Conservation (phyloP, 2,329 filamentous ascomycete species). For the Aspergillus viridinutans region DNA sequence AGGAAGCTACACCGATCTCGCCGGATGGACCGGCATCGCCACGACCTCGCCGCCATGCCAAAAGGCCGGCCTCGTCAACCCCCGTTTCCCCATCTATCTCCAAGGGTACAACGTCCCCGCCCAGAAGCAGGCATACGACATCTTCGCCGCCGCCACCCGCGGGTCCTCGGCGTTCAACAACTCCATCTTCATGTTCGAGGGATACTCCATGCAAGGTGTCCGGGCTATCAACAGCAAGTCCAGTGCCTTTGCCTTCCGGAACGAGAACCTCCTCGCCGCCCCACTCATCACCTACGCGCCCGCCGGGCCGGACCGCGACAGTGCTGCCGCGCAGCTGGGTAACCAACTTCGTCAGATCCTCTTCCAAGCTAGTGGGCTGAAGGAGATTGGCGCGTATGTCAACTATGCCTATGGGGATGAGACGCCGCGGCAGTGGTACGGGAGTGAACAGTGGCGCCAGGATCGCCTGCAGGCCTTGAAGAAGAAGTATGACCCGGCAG, state of each 20-base stretch:
- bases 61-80: constrained; percentile 39
- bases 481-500: constrained; percentile 32
- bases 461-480: constrained; percentile 29
- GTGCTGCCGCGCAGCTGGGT: constrained; percentile 24
- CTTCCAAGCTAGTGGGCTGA: constrained; percentile 14
- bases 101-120: constrained; percentile 37
- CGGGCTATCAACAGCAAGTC: constrained; percentile 31
- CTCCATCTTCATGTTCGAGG: constrained; percentile 55
- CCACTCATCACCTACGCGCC: constrained; percentile 30
- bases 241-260: constrained; percentile 46
- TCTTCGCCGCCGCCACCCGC: constrained; percentile 33
- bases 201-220: constrained; percentile 49
- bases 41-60: constrained; percentile 38
- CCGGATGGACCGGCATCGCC: constrained; percentile 42
- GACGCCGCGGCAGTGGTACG: constrained; percentile 25
- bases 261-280: constrained; percentile 40
- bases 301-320: constrained; percentile 17
- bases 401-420: constrained; percentile 31
- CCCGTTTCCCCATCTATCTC: constrained; percentile 45
- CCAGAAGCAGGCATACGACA: constrained; percentile 34
- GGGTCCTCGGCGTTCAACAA: constrained; percentile 30
- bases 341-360: constrained; percentile 27
- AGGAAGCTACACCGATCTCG: constrained; percentile 47
- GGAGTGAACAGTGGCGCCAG: constrained; percentile 30
- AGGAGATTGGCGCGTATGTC: constrained; percentile 25